These are phyloP conservation scores for Chlamydomonas eustigma DNA, from an alignment of 139 green algal genomes.

Conservation along the genomic window DNA sequence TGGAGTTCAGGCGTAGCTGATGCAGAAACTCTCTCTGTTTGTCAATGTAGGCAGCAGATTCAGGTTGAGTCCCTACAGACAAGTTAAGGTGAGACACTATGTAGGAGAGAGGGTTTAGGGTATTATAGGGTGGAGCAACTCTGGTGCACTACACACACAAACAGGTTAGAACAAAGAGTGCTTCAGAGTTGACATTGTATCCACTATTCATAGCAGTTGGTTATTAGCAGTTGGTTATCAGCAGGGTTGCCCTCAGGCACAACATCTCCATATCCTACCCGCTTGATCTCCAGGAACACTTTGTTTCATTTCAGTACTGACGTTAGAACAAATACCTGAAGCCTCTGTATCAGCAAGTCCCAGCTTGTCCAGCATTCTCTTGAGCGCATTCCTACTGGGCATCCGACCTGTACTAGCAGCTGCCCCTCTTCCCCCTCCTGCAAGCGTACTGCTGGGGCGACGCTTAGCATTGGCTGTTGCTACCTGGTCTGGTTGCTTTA, in stretches of 20 bases:
- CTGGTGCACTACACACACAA: neutral
- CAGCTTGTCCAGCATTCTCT: constrained; percentile 32
- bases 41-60: neutral
- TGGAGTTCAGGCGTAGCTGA: neutral
- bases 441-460: no score
- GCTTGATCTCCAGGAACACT: no score
- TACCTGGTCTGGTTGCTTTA: neutral
- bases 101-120: neutral
- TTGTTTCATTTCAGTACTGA: no score
- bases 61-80: neutral
- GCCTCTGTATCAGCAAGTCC: constrained; percentile 3
- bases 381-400: constrained; percentile 27
- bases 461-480: constrained; percentile 1
- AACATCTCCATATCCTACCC: no score
- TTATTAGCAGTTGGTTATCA: no score
- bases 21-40: constrained; percentile 10
- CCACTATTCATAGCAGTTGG: no score
- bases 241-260: no score
- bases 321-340: no score
- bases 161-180: neutral
- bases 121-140: neutral
- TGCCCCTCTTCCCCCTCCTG: no score
- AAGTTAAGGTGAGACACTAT: no score
- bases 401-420: neutral
- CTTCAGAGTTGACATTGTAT: no score